A percentile compares a stretch with the other conserved stretches of the same genome.
Conservation (phyloP, 2,329 filamentous ascomycete genomes). For the Scedosporium apiospermum region DNA sequence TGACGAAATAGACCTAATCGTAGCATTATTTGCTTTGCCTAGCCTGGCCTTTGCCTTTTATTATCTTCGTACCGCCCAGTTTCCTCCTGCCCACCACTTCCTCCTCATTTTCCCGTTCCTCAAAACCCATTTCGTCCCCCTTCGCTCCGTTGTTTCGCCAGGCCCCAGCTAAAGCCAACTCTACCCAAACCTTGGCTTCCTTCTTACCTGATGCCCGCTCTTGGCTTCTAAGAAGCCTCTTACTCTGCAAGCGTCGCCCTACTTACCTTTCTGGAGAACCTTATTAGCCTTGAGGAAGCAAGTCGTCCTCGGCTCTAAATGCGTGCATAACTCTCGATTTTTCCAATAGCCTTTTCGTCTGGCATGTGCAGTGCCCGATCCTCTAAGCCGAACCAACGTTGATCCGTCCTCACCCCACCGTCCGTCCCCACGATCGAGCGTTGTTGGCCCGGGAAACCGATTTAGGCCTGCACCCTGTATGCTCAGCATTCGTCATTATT, state of each 20-base stretch:
- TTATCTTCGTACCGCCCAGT: slow-evolving; percentile 4
- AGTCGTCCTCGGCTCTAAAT: neutral
- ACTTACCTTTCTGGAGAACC: neutral
- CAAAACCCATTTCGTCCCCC: neutral
- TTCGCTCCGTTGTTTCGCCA: neutral
- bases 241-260: neutral
- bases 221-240: neutral
- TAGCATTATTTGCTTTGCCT: neutral
- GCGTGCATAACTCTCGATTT: neutral
- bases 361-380: neutral
- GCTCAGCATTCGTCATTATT: neutral
- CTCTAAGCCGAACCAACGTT: neutral
- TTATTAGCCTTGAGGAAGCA: neutral
- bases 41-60: neutral
- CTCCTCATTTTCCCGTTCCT: neutral
- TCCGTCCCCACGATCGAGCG: neutral
- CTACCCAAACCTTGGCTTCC: neutral
- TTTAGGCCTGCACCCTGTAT: neutral
- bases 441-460: neutral
- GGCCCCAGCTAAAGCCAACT: neutral
- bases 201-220: neutral
- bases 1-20: slow-evolving; percentile 5
- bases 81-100: neutral
- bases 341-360: neutral
- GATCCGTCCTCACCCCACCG: neutral